phyloP scores from a whole-genome alignment of 176 grass and related monocot genomes.

The Rhynchospora breviuscula region DNA sequence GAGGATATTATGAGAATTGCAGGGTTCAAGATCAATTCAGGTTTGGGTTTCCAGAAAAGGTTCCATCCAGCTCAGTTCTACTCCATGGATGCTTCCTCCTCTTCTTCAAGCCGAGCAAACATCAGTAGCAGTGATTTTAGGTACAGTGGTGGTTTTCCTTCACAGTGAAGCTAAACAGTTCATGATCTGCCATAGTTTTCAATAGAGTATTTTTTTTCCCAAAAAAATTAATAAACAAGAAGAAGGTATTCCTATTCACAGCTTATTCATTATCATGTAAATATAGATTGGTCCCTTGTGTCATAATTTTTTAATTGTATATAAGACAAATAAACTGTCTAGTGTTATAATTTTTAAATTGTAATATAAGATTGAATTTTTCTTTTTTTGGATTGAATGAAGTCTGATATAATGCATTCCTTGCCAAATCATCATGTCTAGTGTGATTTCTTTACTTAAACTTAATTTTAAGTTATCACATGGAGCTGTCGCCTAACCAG shows the following conservation, averaged over 20 bases:
- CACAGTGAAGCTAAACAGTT: constrained; percentile 37
- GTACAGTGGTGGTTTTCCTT: constrained; percentile 54
- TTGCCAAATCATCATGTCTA: no score
- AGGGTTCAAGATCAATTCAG: constrained; percentile 27
- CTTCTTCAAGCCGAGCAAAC: constrained; percentile 8
- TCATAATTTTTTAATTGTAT: neutral
- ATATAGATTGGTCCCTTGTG: neutral
- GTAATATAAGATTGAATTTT: no score
- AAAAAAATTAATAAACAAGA: neutral
- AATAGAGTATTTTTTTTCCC: neutral
- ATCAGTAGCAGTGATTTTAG: constrained; percentile 51
- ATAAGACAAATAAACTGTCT: no score
- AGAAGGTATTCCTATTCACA: neutral
- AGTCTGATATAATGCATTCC: no score
- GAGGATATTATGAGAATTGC: constrained; percentile 56
- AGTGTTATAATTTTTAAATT: neutral
- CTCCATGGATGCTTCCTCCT: constrained; percentile 27
- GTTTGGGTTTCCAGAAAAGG: constrained; percentile 44
- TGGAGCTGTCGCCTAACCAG: no score
- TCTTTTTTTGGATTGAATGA: no score
- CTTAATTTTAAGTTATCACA: no score
- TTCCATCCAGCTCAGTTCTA: constrained; percentile 26
- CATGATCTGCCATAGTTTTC: neutral
- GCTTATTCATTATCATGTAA: neutral
- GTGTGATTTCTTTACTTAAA: no score